Conservation (phyloP, 495 filamentous ascomycete genomes). For the Thozetella sp. region DNA sequence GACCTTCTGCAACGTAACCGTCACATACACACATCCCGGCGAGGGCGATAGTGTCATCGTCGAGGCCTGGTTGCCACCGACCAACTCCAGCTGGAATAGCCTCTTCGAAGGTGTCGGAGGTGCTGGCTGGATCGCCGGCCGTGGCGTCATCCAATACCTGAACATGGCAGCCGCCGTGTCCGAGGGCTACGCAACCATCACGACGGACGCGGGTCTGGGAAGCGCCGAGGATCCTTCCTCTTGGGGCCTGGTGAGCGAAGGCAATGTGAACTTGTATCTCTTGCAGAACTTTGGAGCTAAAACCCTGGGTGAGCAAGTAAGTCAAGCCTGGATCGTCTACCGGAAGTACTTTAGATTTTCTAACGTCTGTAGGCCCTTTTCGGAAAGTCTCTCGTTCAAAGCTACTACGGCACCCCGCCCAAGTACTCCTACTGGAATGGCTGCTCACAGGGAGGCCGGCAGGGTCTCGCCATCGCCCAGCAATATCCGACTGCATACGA, state of each 20-base stretch:
- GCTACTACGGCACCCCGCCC: conserved; percentile 27
- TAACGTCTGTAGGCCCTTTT: conserved; percentile 16
- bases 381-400: conserved; percentile 18
- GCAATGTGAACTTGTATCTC: conserved; percentile 35
- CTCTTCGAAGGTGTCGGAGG: conserved; percentile 40
- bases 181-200: conserved; percentile 29
- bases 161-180: conserved; percentile 20
- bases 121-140: conserved; percentile 32
- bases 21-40: conserved; percentile 44
- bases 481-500: conserved; percentile 33
- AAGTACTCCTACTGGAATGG: conserved; percentile 38
- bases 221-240: conserved; percentile 1
- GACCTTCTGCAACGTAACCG: conserved; percentile 47
- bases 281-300: conserved; percentile 35
- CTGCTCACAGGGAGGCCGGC: conserved; percentile 37
- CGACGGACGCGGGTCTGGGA: conserved; percentile 35
- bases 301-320: conserved; percentile 16
- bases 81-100: conserved; percentile 33
- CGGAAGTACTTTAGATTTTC: neutral
- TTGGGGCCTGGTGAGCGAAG: conserved; percentile 34
- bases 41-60: conserved; percentile 34
- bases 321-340: no score
- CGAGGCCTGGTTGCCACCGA: conserved; percentile 35
- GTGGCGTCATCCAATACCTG: conserved; percentile 11
- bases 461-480: conserved; percentile 35